A percentile compares a stretch with the other conserved stretches of the same genome.
Conservation (phyloP, 129 eudicot genomes). For the Gnaphalium uliginosum region DNA sequence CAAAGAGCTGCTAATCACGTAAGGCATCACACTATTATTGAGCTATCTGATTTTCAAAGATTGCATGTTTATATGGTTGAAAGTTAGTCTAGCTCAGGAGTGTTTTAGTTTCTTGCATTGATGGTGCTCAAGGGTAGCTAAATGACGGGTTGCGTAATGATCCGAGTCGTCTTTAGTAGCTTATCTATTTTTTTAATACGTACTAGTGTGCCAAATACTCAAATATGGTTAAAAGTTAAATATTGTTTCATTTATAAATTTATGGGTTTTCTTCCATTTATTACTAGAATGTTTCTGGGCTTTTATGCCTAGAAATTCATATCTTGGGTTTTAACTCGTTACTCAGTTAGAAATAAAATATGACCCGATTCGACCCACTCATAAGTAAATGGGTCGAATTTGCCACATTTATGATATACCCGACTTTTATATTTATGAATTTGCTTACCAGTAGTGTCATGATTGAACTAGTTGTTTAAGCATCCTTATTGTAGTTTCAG, state of each 20-base stretch:
- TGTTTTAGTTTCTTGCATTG: not conserved
- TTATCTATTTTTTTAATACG: not conserved
- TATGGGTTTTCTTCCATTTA: not conserved
- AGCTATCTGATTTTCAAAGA: not conserved
- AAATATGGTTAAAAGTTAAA: not conserved
- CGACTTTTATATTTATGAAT: not conserved
- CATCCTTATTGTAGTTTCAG: not conserved
- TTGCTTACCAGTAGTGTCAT: not conserved
- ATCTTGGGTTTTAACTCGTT: not conserved
- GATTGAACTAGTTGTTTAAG: not conserved
- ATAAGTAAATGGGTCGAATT: not conserved
- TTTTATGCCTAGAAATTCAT: not conserved
- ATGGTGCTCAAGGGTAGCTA: too few species aligned
- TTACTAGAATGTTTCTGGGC: too few species aligned
- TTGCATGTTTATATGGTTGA: not conserved
- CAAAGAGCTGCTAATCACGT: constrained; percentile 90
- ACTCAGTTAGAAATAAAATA: not conserved
- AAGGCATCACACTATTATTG: constrained; percentile 18
- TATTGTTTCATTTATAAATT: not conserved
- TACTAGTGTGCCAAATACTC: not conserved
- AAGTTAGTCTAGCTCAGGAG: not conserved
- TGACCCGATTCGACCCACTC: not conserved
- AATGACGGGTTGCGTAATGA: not conserved
- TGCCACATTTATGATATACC: not conserved
- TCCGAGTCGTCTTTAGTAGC: not conserved